These are phyloP conservation scores for Crithidia expoeki DNA, from an alignment of 208 protist genomes.

Conservation along the genomic window DNA sequence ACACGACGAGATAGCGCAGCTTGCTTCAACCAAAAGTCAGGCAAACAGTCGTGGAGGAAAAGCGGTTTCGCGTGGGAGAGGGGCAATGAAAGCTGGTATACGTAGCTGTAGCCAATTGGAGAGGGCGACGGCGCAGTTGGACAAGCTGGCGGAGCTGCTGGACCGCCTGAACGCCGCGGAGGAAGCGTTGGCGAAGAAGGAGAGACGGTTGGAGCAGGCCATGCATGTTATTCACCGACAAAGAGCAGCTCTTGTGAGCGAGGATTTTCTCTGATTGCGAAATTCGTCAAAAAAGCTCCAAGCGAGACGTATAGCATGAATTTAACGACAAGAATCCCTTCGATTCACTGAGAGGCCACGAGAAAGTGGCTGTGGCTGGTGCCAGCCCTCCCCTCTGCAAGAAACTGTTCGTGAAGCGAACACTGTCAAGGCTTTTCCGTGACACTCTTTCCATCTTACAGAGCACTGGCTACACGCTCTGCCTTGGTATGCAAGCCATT, in stretches of 20 bases:
- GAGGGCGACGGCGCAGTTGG: background rate
- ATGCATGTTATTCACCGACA: constrained; percentile 31
- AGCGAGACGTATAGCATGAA: too few relatives aligned
- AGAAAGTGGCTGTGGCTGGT: too few relatives aligned
- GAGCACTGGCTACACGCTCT: too few relatives aligned
- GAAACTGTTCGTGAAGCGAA: too few relatives aligned
- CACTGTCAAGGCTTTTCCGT: too few relatives aligned
- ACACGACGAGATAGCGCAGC: constrained; percentile 10
- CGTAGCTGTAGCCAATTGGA: background rate
- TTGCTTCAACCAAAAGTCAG: background rate
- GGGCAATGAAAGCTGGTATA: background rate
- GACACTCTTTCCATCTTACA: too few relatives aligned
- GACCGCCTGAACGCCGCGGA: constrained; percentile 36
- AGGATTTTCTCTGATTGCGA: constrained; percentile 43
- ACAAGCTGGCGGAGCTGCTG: constrained; percentile 28
- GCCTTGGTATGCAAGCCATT: too few relatives aligned
- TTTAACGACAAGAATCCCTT: too few relatives aligned
- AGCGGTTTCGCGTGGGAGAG: background rate
- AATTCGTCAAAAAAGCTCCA: too few relatives aligned
- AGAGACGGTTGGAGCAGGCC: constrained; percentile 35
- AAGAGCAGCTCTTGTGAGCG: constrained; percentile 28
- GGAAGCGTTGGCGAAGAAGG: constrained; percentile 32
- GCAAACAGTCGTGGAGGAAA: background rate
- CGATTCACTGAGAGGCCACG: too few relatives aligned
- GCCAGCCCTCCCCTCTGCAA: too few relatives aligned